Evolutionary conservation across 495 filamentous ascomycete species (phyloP).

Genomic region (Daldinia bambusicola): DNA sequence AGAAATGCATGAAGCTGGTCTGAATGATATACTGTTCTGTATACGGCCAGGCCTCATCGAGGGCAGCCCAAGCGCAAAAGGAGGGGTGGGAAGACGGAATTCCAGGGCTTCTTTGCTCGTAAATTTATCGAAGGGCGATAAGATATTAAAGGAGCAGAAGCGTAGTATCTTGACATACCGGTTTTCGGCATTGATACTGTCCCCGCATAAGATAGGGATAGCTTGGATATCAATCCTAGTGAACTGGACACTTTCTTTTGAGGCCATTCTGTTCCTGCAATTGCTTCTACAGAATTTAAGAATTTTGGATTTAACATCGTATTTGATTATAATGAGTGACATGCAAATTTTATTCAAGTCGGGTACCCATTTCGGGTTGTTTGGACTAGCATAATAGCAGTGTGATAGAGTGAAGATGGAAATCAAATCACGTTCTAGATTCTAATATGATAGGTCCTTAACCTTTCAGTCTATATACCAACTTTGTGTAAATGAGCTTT

Average conservation of each 20-base stretch:
- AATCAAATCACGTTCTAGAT: not conserved
- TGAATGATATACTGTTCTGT: not conserved
- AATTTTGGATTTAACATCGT: no score
- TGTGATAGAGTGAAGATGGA: not conserved
- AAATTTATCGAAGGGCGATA: not conserved
- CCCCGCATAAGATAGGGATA: conserved; percentile 2
- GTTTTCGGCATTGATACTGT: not conserved
- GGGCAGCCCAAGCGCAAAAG: not conserved
- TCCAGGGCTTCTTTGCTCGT: not conserved
- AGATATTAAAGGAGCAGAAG: not conserved
- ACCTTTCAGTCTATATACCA: not conserved
- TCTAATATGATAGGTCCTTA: not conserved
- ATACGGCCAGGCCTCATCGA: not conserved
- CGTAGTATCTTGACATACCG: not conserved
- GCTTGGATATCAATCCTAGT: not conserved
- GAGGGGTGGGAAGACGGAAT: not conserved
- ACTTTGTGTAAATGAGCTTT: not conserved
- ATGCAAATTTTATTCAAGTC: no score
- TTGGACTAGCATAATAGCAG: no score
- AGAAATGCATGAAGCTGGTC: conserved; percentile 13
- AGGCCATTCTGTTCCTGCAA: not conserved
- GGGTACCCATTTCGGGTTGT: no score
- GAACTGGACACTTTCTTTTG: not conserved
- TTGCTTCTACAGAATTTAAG: not conserved
- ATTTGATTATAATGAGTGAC: no score